Percentiles rank a stretch among this genome's conserved stretches.
phyloP scores from a whole-genome alignment of 2,329 filamentous ascomycete species.

The Blastomyces silverae region DNA sequence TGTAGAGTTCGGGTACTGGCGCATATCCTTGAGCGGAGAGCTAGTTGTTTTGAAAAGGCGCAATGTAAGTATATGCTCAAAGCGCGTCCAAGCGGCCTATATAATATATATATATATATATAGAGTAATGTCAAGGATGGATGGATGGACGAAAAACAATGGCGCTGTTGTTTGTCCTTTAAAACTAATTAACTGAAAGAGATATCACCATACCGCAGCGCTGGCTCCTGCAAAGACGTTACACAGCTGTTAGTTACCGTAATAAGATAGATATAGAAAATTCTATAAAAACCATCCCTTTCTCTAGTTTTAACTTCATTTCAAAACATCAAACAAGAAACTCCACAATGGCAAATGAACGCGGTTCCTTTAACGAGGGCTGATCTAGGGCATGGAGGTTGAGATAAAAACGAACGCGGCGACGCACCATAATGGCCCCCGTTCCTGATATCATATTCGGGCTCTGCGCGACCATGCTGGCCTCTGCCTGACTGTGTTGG shows the following conservation, averaged over 20 bases:
- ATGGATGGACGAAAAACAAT: slow-evolving; percentile 10
- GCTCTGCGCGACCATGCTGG: slow-evolving; percentile 38
- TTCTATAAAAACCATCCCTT: neutral
- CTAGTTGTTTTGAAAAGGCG: slow-evolving; percentile 43
- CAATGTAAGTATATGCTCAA: slow-evolving; percentile 2
- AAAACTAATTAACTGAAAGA: slow-evolving; percentile 9
- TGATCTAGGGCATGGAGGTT: neutral
- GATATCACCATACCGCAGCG: slow-evolving; percentile 51
- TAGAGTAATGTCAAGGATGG: neutral
- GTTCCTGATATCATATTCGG: slow-evolving; percentile 65
- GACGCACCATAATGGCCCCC: slow-evolving; percentile 70
- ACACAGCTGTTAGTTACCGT: slow-evolving; percentile 10
- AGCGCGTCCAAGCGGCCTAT: neutral
- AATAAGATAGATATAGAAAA: neutral
- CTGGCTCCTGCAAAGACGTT: slow-evolving; percentile 52
- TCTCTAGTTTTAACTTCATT: neutral
- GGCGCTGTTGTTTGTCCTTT: neutral
- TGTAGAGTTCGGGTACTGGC: slow-evolving; percentile 84
- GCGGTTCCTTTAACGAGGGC: neutral
- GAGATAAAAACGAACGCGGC: slow-evolving; percentile 11
- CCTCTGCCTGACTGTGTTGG: slow-evolving; percentile 16
- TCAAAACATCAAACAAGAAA: neutral
- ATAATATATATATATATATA: no score
- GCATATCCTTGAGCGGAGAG: slow-evolving; percentile 81
- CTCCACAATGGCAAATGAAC: neutral